These are phyloP conservation scores for Plasmodium inui DNA, from an alignment of 169 alveolate genomes.

Conservation along the genomic window DNA sequence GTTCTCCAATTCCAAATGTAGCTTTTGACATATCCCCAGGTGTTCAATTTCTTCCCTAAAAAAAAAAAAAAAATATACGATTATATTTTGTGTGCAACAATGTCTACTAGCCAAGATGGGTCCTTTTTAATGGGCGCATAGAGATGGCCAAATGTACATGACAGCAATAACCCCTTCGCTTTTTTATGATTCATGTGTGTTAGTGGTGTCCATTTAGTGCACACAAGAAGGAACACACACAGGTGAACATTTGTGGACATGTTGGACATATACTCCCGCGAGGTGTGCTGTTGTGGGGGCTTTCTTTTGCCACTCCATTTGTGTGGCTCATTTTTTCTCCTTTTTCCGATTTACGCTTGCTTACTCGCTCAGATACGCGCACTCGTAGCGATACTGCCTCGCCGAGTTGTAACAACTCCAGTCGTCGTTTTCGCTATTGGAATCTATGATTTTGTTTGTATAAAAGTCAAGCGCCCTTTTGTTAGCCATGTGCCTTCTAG, in stretches of 20 bases:
- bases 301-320: not conserved
- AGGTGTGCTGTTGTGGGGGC: not conserved
- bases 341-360: not conserved
- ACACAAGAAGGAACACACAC: not conserved
- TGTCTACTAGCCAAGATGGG: not conserved
- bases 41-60: slow-evolving; percentile 76
- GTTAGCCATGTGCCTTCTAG: slow-evolving; percentile 73
- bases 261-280: not conserved
- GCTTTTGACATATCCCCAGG: slow-evolving; percentile 72
- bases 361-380: slow-evolving; percentile 70
- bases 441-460: slow-evolving; percentile 45
- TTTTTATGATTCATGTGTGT: not conserved
- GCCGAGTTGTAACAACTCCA: slow-evolving; percentile 84
- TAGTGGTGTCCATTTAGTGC: not conserved
- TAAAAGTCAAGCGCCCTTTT: slow-evolving; percentile 58
- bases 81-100: not conserved
- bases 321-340: not conserved
- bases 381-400: slow-evolving; percentile 84
- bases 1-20: slow-evolving; percentile 65
- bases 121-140: not conserved
- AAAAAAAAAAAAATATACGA: slow-evolving; percentile 2
- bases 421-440: slow-evolving; percentile 72
- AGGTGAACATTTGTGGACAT: not conserved
- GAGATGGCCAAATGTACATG: not conserved
- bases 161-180: not conserved